These are phyloP conservation scores for Emergomyces pasteurianus DNA, from an alignment of 2,329 filamentous ascomycete genomes.

Conservation along the genomic window DNA sequence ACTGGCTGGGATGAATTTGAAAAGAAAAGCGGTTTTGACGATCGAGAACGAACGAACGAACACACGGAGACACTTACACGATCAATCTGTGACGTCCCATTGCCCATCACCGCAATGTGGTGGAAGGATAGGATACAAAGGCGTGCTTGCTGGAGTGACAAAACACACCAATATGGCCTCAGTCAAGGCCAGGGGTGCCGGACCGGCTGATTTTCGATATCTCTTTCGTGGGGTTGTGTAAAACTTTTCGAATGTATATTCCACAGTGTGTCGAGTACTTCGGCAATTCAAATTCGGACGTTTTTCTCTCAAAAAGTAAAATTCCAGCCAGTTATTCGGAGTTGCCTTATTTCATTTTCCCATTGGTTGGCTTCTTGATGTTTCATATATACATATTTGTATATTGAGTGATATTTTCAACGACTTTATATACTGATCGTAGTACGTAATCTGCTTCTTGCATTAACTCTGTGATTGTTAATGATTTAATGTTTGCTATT, in stretches of 20 bases:
- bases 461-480: not conserved
- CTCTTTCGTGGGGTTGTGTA: not conserved
- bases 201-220: not conserved
- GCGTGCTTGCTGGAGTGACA: not conserved
- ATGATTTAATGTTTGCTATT: not conserved
- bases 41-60: not conserved
- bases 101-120: not conserved
- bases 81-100: not conserved
- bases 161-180: not conserved
- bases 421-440: not conserved
- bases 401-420: not conserved
- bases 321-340: not conserved
- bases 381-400: not conserved
- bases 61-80: not conserved
- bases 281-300: slow-evolving; percentile 1
- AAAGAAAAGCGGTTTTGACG: not conserved
- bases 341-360: not conserved
- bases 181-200: not conserved
- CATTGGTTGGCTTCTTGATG: not conserved
- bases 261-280: not conserved
- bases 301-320: not conserved
- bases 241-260: not conserved
- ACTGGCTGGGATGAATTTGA: not conserved
- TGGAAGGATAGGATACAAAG: not conserved
- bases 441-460: not conserved